Evolutionary conservation across 495 filamentous ascomycete genomes (phyloP).

Genomic region (Aspergillus funiculosus): DNA sequence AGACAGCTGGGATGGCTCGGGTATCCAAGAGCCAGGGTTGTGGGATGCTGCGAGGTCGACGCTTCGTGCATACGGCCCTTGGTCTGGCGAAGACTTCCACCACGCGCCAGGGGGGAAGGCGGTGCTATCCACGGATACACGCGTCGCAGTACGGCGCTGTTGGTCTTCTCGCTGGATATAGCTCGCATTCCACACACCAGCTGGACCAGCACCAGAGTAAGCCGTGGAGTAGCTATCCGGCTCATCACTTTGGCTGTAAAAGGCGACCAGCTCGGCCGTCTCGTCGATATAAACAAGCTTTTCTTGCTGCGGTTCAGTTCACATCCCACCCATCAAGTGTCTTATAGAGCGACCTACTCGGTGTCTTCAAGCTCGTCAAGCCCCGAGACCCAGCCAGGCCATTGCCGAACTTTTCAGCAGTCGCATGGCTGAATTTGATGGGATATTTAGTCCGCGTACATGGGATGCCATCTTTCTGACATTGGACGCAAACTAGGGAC

Average conservation of each 20-base stretch:
- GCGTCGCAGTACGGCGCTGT: too few relatives aligned
- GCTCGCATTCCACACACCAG: too few relatives aligned
- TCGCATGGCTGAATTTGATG: neutral
- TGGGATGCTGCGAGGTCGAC: too few relatives aligned
- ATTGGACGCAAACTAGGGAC: neutral
- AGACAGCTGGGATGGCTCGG: too few relatives aligned
- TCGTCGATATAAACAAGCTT: slow-evolving; percentile 14
- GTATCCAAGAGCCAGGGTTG: too few relatives aligned
- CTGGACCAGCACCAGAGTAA: neutral
- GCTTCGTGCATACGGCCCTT: too few relatives aligned
- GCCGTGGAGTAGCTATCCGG: neutral
- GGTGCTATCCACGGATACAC: too few relatives aligned
- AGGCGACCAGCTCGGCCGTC: slow-evolving; percentile 7
- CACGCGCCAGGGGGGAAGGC: too few relatives aligned
- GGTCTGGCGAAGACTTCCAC: too few relatives aligned
- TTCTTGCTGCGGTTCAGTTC: neutral
- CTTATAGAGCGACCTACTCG: neutral
- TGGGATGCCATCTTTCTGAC: neutral
- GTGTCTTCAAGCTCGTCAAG: neutral
- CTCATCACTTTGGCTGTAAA: neutral
- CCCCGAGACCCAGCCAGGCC: neutral
- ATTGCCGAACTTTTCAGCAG: neutral
- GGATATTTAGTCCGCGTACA: neutral
- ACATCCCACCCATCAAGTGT: neutral
- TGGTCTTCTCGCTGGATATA: too few relatives aligned